Evolutionary conservation across 176 grass and related monocot genomes (phyloP).

Genomic region (Lolium rigidum): DNA sequence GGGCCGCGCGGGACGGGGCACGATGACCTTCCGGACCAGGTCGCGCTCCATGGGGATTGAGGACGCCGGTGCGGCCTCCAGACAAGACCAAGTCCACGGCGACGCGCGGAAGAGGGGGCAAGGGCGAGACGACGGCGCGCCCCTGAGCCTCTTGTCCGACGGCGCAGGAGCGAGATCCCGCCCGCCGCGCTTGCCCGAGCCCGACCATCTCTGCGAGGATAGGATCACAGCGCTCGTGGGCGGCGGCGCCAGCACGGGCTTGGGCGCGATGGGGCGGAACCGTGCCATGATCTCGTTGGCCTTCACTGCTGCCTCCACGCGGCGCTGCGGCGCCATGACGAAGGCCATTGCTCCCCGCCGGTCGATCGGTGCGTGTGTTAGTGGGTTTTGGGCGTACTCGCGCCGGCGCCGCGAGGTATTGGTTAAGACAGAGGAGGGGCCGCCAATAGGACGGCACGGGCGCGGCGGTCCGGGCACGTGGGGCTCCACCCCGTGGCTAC

Average conservation of each 20-base stretch:
- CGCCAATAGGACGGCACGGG: not conserved
- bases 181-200: not conserved
- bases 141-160: not conserved
- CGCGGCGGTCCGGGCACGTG: conserved; percentile 4
- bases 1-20: conserved; percentile 5
- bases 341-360: not conserved
- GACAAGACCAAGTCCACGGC: not conserved
- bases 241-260: not conserved
- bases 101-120: not conserved
- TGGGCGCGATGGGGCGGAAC: conserved; percentile 36
- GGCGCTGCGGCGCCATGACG: not conserved
- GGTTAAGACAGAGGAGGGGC: not conserved
- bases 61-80: no score
- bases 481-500: not conserved
- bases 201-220: not conserved
- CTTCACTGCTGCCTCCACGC: not conserved
- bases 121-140: not conserved
- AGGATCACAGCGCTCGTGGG: no score
- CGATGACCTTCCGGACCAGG: conserved; percentile 23
- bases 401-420: not conserved
- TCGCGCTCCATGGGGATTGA: not conserved
- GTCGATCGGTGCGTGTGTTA: not conserved
- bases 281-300: not conserved
- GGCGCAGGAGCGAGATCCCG: not conserved
- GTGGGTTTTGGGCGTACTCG: not conserved